These are phyloP conservation scores for Apium graveolens DNA, from an alignment of 129 eudicot species.

Conservation along the genomic window DNA sequence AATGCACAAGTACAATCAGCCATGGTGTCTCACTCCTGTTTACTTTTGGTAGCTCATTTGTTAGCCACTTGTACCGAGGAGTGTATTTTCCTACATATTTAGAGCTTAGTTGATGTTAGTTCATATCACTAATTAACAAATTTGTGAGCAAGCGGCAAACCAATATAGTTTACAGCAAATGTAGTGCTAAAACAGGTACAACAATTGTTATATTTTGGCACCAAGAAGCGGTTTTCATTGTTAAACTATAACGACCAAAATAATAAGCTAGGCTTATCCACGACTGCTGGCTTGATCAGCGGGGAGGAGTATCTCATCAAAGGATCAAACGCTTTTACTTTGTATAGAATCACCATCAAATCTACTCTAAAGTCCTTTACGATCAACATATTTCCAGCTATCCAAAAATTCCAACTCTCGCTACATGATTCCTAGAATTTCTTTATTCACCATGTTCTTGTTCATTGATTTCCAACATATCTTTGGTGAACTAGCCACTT, in stretches of 20 bases:
- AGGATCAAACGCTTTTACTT: too few relatives aligned
- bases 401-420: background rate
- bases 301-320: too few relatives aligned
- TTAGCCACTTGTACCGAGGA: constrained; percentile 79
- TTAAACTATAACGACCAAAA: too few relatives aligned
- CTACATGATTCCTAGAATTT: background rate
- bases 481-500: background rate
- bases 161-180: too few relatives aligned
- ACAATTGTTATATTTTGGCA: too few relatives aligned
- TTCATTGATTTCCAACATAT: background rate
- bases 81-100: constrained; percentile 65
- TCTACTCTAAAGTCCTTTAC: background rate
- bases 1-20: constrained; percentile 88
- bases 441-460: background rate
- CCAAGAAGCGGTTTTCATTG: too few relatives aligned
- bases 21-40: constrained; percentile 93
- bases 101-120: background rate
- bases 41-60: constrained; percentile 66
- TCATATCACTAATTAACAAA: too few relatives aligned
- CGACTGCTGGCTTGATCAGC: too few relatives aligned
- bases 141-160: too few relatives aligned
- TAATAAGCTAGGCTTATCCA: too few relatives aligned
- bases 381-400: background rate
- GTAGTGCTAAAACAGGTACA: too few relatives aligned
- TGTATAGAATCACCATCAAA: background rate